Evolutionary conservation across 2,329 filamentous ascomycete genomes (phyloP), one percentile per base, ranked within the genome.

Genomic region (Epichloe aotearoae): DNA sequence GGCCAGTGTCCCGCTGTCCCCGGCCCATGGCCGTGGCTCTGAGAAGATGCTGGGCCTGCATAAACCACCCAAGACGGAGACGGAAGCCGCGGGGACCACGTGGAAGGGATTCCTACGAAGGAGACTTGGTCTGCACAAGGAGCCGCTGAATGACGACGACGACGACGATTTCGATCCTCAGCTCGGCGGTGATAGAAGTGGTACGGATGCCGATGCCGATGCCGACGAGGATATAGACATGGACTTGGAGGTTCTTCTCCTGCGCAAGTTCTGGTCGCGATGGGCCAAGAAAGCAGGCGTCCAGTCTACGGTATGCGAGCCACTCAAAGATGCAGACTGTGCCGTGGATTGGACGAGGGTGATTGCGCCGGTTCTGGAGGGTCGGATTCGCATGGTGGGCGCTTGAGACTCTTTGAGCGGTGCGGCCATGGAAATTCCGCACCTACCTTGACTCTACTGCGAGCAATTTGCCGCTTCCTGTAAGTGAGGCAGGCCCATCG

Each of bases 341-440:
- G 76, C 81, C 47, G 80, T 84, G 34, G 76, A 83, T 56, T 95
- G 88, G 88, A 91, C 87, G 8, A 80, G 78, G 54, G 84, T 86
- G 2, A 90, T 95, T 64, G 80, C 83, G 50, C 89, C 89, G 1
- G 76, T 77, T 51, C 54, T 91, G 8, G 88, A 95, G 63, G 88
- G 87, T 1, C 77, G 88, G 46, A 94, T 95, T 41, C 64, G 62
- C 34, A 75, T 74, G 63, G 61, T 75, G 3, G 59, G 53, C 30
- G 10, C 30, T 11, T 30, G 30, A 30, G 30, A 30, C 10, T 30
- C 3, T 26, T 8, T 8, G 30, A 30, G 30, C 4, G 30, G 30
- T 4, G 30, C 30, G 30, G 30, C 30, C 30, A 30, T 30, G 30
- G 7, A 11, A 30, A 4, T 30, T 4, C 10, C 8, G 3, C 10